Conservation (phyloP, 2,329 filamentous ascomycete genomes). For the Penicillium sp. region DNA sequence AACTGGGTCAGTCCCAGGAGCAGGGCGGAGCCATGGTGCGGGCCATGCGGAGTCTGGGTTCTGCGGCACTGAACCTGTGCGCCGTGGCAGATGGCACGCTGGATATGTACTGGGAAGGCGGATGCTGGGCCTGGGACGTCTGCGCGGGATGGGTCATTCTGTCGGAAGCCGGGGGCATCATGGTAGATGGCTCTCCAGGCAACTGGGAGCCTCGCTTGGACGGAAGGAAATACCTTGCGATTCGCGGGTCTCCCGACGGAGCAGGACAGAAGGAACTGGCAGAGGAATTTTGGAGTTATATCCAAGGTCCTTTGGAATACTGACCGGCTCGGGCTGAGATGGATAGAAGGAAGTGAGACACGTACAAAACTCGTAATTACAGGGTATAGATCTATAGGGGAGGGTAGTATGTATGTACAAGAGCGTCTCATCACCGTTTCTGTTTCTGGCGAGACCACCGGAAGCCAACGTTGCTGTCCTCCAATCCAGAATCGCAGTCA, state of each 20-base stretch:
- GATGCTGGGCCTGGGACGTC: constrained; percentile 68
- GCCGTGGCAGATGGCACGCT: constrained; percentile 58
- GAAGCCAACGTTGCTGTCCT: constrained; percentile 20
- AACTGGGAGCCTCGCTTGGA: constrained; percentile 60
- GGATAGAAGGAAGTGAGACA: not conserved
- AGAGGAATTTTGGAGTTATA: constrained; percentile 45
- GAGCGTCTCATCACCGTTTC: not conserved
- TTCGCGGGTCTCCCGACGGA: constrained; percentile 35
- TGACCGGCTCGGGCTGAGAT: constrained; percentile 5
- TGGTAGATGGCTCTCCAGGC: constrained; percentile 61
- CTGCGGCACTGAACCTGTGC: constrained; percentile 64
- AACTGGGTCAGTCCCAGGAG: constrained; percentile 50
- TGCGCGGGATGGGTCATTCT: constrained; percentile 65
- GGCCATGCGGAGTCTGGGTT: constrained; percentile 58
- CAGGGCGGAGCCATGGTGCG: constrained; percentile 65
- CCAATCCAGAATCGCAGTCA: constrained; percentile 42
- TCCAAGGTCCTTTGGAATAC: constrained; percentile 44
- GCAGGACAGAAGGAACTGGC: constrained; percentile 43
- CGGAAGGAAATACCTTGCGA: constrained; percentile 56
- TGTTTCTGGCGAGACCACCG: constrained; percentile 14
- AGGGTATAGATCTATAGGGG: constrained; percentile 12
- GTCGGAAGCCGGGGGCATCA: constrained; percentile 60
- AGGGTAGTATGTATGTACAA: constrained; percentile 18
- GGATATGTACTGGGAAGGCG: constrained; percentile 67
- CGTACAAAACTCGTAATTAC: constrained; percentile 6